Evolutionary conservation across 2,329 filamentous ascomycete species (phyloP).

Genomic region (Simplicillium sp.): DNA sequence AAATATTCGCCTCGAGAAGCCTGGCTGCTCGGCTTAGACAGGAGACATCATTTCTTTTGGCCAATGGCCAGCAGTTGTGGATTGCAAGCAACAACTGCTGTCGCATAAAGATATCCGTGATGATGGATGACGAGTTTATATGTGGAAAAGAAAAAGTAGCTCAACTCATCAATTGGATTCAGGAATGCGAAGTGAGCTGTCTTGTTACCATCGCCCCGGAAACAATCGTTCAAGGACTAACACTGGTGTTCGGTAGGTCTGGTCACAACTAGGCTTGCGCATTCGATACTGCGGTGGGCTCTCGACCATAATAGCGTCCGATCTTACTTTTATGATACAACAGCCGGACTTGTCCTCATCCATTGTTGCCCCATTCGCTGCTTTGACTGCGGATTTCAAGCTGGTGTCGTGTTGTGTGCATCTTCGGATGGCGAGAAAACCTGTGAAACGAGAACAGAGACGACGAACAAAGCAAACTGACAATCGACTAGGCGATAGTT

Average conservation of each 20-base stretch:
- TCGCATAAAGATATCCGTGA: constrained; percentile 16
- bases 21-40: no score
- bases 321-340: constrained; percentile 23
- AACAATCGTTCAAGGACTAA: background rate
- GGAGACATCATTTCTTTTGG: background rate
- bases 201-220: no score
- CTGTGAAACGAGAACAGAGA: background rate
- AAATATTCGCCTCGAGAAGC: no score
- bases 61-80: constrained; percentile 15
- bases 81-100: constrained; percentile 19
- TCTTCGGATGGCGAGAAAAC: constrained; percentile 6
- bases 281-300: constrained; percentile 12
- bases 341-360: constrained; percentile 23
- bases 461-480: background rate
- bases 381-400: constrained; percentile 16
- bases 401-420: constrained; percentile 16
- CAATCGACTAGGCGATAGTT: background rate
- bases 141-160: constrained; percentile 5
- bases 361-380: constrained; percentile 16
- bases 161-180: constrained; percentile 13
- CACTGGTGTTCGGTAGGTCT: constrained; percentile 14
- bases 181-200: constrained; percentile 16
- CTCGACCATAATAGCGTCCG: constrained; percentile 7
- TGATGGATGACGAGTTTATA: constrained; percentile 10
- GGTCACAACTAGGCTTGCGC: constrained; percentile 19